Percentiles rank a stretch among this genome's conserved stretches.
Conservation (phyloP, 768 basidiomycete species). For the Boletus fagicola region DNA sequence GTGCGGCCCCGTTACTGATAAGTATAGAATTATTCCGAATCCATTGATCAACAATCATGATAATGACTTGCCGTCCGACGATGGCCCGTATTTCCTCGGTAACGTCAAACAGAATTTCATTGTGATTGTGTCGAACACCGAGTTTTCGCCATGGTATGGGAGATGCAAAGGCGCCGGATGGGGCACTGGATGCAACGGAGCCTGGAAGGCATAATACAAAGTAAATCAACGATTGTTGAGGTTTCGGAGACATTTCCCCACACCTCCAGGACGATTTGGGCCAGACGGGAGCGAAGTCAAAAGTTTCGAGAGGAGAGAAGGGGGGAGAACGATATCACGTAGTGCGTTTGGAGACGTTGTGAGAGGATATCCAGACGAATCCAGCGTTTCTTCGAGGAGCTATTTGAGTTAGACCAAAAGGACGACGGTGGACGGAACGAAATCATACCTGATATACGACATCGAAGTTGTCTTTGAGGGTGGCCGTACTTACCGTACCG, state of each 20-base stretch:
- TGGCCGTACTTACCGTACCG: constrained; percentile 75
- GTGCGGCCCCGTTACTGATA: constrained; percentile 61
- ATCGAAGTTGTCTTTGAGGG: constrained; percentile 89
- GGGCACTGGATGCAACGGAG: constrained; percentile 36
- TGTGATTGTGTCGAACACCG: constrained; percentile 77
- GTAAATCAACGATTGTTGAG: neutral
- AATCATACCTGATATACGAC: constrained; percentile 82
- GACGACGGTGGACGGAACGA: neutral
- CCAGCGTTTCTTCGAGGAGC: constrained; percentile 95
- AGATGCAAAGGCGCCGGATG: constrained; percentile 67
- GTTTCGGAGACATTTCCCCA: neutral
- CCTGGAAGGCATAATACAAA: constrained; percentile 7
- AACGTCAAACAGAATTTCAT: constrained; percentile 93
- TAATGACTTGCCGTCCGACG: constrained; percentile 26
- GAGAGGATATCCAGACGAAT: constrained; percentile 87
- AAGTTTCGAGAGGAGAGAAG: constrained; percentile 78
- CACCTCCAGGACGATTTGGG: constrained; percentile 32
- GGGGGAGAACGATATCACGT: constrained; percentile 90
- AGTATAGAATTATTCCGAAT: neutral
- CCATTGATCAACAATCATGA: neutral
- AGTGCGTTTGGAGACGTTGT: constrained; percentile 89
- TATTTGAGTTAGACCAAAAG: constrained; percentile 29
- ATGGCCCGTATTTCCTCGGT: constrained; percentile 70
- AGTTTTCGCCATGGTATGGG: constrained; percentile 93
- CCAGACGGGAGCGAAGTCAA: constrained; percentile 38